Percentiles rank a stretch among this genome's conserved stretches.
Evolutionary conservation across 495 filamentous ascomycete species (phyloP).

Genomic region (Oidiodendron maius): DNA sequence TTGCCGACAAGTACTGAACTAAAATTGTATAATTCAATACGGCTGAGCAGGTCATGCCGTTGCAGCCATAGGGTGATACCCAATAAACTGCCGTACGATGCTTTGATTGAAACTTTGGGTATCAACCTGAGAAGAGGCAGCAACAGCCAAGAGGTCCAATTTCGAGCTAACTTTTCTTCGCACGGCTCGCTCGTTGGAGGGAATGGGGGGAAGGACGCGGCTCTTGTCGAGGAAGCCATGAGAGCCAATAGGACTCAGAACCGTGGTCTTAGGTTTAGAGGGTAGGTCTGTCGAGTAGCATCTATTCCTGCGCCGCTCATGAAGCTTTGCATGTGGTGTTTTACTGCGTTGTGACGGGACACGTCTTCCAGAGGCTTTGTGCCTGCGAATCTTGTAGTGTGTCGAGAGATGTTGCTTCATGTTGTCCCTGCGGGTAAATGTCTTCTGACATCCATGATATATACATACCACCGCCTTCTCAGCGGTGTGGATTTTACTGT

Average conservation of each 20-base stretch:
- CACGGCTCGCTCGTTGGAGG: not conserved
- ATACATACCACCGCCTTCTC: constrained; percentile 90
- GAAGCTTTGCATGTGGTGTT: no score
- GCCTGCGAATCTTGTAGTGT: constrained; percentile 67
- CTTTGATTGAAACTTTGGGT: not conserved
- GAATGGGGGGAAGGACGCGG: no score
- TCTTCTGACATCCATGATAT: constrained; percentile 72
- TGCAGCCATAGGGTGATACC: no score
- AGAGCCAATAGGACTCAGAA: no score
- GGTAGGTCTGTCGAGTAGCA: constrained; percentile 1
- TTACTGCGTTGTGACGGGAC: no score
- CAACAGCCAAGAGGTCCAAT: constrained; percentile 11
- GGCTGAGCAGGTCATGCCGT: no score
- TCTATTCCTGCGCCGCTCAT: constrained; percentile 3
- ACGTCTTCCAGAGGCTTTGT: no score
- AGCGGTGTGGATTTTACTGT: constrained; percentile 93
- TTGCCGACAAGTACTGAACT: no score
- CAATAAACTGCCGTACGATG: no score
- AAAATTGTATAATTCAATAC: no score
- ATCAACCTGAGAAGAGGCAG: not conserved
- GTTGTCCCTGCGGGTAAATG: constrained; percentile 94
- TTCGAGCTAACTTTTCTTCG: no score
- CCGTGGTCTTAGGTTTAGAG: not conserved
- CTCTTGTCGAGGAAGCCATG: no score
- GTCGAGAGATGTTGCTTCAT: constrained; percentile 97